A percentile compares a stretch with the other conserved stretches of the same genome.
Evolutionary conservation across 768 basidiomycete species (phyloP).

Genomic region (Coprinopsis marcescibilis): DNA sequence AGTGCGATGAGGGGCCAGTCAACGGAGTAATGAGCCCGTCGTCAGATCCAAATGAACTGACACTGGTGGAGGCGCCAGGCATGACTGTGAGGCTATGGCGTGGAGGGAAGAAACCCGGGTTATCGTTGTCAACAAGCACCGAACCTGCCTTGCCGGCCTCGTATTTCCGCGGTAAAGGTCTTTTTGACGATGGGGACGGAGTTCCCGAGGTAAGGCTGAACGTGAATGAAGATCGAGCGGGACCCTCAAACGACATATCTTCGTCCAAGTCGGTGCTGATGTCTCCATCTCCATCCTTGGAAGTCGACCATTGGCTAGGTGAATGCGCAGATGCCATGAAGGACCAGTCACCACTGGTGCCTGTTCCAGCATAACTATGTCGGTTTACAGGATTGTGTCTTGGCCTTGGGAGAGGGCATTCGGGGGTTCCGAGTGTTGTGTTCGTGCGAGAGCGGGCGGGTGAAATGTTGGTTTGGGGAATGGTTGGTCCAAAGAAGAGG

Average conservation of each 20-base stretch:
- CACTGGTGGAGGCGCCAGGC: conserved; percentile 57
- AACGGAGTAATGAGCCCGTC: conserved; percentile 71
- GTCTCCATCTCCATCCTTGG: conserved; percentile 18
- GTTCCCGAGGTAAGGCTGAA: conserved; percentile 52
- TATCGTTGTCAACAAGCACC: conserved; percentile 1
- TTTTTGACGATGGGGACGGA: conserved; percentile 47
- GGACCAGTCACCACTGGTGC: conserved; percentile 18
- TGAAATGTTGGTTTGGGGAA: conserved; percentile 25
- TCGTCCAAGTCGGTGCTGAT: conserved; percentile 40
- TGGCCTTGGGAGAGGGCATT: conserved; percentile 9
- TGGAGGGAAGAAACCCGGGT: conserved; percentile 2
- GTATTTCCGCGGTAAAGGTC: conserved; percentile 58
- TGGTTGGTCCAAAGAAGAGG: conserved; percentile 62
- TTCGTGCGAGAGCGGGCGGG: conserved; percentile 27
- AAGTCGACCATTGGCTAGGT: conserved; percentile 33
- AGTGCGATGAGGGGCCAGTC: conserved; percentile 42
- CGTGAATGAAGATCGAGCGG: conserved; percentile 46
- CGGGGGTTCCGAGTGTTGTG: conserved; percentile 19
- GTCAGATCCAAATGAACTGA: conserved; percentile 56
- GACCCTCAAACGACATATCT: conserved; percentile 51
- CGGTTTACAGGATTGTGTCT: conserved; percentile 36
- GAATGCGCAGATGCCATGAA: conserved; percentile 12
- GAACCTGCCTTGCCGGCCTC: conserved; percentile 51
- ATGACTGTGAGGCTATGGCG: conserved; percentile 32
- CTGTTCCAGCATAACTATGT: conserved; percentile 61